Conservation (phyloP, 148 eudicot genomes). For the Persicaria maculosa region DNA sequence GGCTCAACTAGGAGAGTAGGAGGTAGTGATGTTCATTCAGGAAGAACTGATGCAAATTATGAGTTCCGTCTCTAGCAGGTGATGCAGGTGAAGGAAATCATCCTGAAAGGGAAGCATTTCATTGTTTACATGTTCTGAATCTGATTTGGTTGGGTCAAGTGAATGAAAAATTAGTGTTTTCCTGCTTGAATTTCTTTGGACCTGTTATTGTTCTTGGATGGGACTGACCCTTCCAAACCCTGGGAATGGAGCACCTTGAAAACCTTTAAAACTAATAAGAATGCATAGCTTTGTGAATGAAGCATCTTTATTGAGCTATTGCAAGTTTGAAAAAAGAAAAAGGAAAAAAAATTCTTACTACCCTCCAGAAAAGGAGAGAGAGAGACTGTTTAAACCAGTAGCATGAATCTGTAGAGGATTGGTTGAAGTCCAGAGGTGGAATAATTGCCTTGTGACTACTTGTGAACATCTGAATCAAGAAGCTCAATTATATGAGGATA, state of each 20-base stretch:
- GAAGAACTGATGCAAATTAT: neutral
- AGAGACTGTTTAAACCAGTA: neutral
- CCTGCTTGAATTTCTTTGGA: neutral
- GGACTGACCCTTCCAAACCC: no score
- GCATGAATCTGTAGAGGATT: neutral
- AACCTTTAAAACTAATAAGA: no score
- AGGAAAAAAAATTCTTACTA: neutral
- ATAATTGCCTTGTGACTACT: slow-evolving; percentile 3
- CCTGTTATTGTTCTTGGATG: no score
- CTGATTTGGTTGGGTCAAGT: neutral
- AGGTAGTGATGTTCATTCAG: neutral
- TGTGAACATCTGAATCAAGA: neutral
- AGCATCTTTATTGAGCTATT: no score
- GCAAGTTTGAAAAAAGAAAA: neutral
- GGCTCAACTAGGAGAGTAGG: neutral
- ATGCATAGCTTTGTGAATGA: no score
- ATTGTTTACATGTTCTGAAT: neutral
- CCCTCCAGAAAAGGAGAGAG: neutral
- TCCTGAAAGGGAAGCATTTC: neutral
- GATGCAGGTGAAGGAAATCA: neutral
- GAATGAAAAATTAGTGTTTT: neutral
- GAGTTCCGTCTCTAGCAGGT: neutral
- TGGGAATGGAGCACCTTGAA: no score
- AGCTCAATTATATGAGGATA: neutral
- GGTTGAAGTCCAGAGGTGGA: neutral